These are phyloP conservation scores for Warburgia ugandensis DNA, from an alignment of 164 flowering plant genomes.

Conservation along the genomic window DNA sequence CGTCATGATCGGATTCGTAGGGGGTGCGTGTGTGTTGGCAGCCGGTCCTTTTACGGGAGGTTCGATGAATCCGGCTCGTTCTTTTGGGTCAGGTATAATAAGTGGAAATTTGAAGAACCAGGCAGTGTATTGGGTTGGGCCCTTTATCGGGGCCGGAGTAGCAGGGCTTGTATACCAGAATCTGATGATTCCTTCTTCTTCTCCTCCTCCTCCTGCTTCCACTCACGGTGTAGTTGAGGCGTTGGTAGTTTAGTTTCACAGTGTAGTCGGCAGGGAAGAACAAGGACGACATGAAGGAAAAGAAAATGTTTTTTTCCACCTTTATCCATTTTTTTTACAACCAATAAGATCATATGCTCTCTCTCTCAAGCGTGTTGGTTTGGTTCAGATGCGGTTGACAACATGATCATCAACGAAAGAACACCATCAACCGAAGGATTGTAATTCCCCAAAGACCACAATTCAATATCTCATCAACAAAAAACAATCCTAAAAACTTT, in stretches of 20 bases:
- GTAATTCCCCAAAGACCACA: no score
- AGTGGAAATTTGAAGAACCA: constrained; percentile 77
- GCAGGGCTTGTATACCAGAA: constrained; percentile 73
- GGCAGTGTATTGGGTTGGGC: constrained; percentile 86
- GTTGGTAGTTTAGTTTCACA: constrained; percentile 14
- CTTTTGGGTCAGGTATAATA: constrained; percentile 59
- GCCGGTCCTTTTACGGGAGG: constrained; percentile 84
- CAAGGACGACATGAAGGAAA: no score
- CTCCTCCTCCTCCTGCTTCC: neutral
- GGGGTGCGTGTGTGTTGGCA: constrained; percentile 68
- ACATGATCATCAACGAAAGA: no score
- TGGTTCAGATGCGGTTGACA: no score
- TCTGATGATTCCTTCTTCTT: constrained; percentile 41
- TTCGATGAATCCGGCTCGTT: constrained; percentile 78
- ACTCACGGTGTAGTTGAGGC: constrained; percentile 17
- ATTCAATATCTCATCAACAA: no score
- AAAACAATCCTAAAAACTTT: no score
- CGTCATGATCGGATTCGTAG: constrained; percentile 45
- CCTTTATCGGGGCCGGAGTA: constrained; percentile 55
- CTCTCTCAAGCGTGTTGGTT: no score
- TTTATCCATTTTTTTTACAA: no score
- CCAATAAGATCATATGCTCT: no score
- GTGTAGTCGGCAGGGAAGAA: no score
- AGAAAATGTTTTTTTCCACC: no score
- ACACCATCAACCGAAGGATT: no score